Evolutionary conservation across 2,329 filamentous ascomycete genomes (phyloP).

Genomic region (Talaromyces sp.): DNA sequence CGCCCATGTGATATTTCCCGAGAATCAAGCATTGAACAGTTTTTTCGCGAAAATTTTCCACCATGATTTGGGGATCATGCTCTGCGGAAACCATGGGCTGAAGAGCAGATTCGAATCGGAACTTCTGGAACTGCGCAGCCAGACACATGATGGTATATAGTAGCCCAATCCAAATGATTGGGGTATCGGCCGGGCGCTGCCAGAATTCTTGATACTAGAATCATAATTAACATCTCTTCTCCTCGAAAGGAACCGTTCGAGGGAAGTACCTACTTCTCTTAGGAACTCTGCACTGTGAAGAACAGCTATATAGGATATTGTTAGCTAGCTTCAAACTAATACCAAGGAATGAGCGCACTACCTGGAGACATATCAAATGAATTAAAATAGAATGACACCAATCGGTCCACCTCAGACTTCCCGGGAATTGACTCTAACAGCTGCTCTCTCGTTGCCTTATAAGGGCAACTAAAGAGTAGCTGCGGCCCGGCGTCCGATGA

Average conservation of each 20-base stretch:
- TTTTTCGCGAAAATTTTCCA: slow-evolving; percentile 22
- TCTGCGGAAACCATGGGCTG: not conserved
- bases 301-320: not conserved
- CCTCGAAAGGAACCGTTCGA: too few relatives aligned
- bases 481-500: too few relatives aligned
- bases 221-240: too few relatives aligned
- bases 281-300: not conserved
- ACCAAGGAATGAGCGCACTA: not conserved
- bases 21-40: slow-evolving; percentile 52
- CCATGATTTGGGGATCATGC: not conserved
- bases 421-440: slow-evolving; percentile 4
- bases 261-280: too few relatives aligned
- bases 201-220: slow-evolving; percentile 5
- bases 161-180: not conserved
- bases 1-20: slow-evolving; percentile 51
- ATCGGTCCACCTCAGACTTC: slow-evolving; percentile 11
- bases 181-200: not conserved
- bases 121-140: slow-evolving; percentile 9
- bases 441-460: slow-evolving; percentile 1
- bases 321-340: too few relatives aligned
- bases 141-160: slow-evolving; percentile 4
- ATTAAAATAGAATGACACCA: slow-evolving; percentile 14
- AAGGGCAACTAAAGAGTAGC: too few relatives aligned
- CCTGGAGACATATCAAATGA: not conserved
- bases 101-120: too few relatives aligned